These are phyloP conservation scores for Pilatotrama ljubarskyi DNA, from an alignment of 768 basidiomycete species.

Conservation along the genomic window DNA sequence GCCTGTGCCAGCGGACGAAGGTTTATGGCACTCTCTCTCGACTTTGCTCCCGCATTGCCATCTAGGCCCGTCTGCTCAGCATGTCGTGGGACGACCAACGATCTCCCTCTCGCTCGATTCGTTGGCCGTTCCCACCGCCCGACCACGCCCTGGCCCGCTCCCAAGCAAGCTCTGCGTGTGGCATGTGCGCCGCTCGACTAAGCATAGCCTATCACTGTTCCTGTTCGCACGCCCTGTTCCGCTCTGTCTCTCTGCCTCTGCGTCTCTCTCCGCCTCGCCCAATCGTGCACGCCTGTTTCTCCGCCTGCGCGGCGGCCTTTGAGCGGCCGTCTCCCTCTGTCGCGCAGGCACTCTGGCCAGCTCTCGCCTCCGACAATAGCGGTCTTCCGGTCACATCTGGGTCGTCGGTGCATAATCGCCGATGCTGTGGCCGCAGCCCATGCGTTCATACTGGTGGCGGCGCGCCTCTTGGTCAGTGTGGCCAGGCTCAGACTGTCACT, in stretches of 20 bases:
- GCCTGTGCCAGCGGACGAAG: background rate
- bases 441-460: background rate
- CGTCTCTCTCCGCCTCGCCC: background rate
- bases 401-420: background rate
- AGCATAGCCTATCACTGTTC: background rate
- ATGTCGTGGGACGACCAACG: slow-evolving; percentile 6
- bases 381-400: background rate
- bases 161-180: background rate
- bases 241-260: background rate
- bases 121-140: slow-evolving; percentile 5
- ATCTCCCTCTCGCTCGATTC: slow-evolving; percentile 7
- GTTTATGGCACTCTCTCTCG: background rate
- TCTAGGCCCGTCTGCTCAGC: slow-evolving; percentile 2
- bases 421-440: background rate
- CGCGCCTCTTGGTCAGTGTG: background rate
- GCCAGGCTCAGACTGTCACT: background rate
- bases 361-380: background rate
- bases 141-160: background rate
- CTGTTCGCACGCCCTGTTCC: slow-evolving; percentile 1
- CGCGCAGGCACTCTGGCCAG: background rate
- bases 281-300: background rate
- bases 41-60: background rate
- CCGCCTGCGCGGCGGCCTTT: slow-evolving; percentile 4
- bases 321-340: background rate
- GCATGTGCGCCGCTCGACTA: background rate